Percentiles rank a stretch among this genome's conserved stretches.
Evolutionary conservation across 1,284 basidiomycete species (phyloP).

Genomic region (Pterula multifida): DNA sequence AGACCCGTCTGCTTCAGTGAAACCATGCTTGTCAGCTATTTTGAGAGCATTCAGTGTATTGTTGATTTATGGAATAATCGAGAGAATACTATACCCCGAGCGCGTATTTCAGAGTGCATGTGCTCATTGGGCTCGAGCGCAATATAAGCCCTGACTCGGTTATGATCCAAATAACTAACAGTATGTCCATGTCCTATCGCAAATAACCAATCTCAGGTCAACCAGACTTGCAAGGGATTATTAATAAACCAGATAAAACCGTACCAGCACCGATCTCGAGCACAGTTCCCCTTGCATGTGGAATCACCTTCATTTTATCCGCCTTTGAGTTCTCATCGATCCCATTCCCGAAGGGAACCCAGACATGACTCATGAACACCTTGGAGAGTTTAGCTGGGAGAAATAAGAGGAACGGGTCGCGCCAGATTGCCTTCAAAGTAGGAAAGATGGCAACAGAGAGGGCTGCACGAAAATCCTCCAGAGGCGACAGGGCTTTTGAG

Average conservation of each 20-base stretch:
- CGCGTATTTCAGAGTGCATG: conserved; percentile 48
- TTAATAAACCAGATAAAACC: neutral
- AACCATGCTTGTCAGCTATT: conserved; percentile 37
- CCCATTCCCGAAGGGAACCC: conserved; percentile 37
- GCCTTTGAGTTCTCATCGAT: conserved; percentile 30
- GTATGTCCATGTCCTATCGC: conserved; percentile 48
- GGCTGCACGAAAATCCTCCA: conserved; percentile 27
- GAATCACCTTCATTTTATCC: conserved; percentile 38
- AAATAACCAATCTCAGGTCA: neutral
- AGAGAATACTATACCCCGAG: neutral
- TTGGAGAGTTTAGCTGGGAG: conserved; percentile 33
- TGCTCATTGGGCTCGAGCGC: conserved; percentile 54
- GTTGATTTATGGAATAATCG: too few species aligned
- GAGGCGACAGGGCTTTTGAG: conserved; percentile 24
- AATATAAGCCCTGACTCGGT: conserved; percentile 45
- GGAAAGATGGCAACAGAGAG: conserved; percentile 32
- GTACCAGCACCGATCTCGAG: conserved; percentile 62
- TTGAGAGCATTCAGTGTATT: too few species aligned
- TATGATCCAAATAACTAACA: conserved; percentile 42
- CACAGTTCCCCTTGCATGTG: conserved; percentile 46
- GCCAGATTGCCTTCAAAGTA: conserved; percentile 30
- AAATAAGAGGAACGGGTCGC: conserved; percentile 32
- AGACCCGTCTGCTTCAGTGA: conserved; percentile 32
- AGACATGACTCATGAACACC: conserved; percentile 49
- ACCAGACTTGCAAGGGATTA: neutral